Base-by-base conservation (phyloP, 2,329 filamentous ascomycete species). In the Nigrograna mackinnonii region DNA sequence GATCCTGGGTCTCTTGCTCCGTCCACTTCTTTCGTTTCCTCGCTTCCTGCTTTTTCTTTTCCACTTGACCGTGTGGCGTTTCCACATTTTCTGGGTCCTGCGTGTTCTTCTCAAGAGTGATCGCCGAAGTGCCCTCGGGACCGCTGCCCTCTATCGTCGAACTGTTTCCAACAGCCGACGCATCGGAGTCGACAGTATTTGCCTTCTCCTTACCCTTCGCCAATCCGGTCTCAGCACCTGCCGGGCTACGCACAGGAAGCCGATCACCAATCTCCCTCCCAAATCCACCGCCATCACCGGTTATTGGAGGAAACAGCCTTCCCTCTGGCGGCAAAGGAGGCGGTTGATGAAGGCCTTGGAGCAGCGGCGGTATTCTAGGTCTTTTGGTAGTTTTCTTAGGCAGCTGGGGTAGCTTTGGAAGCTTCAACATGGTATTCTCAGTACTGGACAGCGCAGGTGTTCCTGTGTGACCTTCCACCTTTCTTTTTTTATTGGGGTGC, bases 291-390 rank as follows among this genome's bases (percentile, higher is more conserved):
- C 55, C 52, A 22, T 77, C 76, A 21, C 76, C 71, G 50, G 79
- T 79, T 41, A 85, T 85, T 4, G 79, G 79, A 5, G 82, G 82
- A 35, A 85, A 76, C 5, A 84, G 64, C 11, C 78, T 76, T 34
- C 79, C 79, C 59, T 83, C 79, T 4, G 64, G 60, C 12, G 60
- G 61, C 4, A 64, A 44, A 6, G 81, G 81, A 12, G 82, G 82
- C 3, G 82, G 82, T 48, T 85, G 80, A 62, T 84, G 81, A 32
- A 85, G 63, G 6, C 81, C 81, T 54, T 82, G 82, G 9, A 85
- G 63, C 13, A 76, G 63, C 6, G 75, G 75, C 11, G 74, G 75
- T 36, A 77, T 70, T 18, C 69, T 62, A 12, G 66, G 66, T 28
- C 69, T 50, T 47, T 58, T 62, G 16, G 55, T 40, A 16, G 51